These are phyloP conservation scores for Plasmodium gallinaceum DNA, from an alignment of 169 alveolate genomes.

Conservation along the genomic window DNA sequence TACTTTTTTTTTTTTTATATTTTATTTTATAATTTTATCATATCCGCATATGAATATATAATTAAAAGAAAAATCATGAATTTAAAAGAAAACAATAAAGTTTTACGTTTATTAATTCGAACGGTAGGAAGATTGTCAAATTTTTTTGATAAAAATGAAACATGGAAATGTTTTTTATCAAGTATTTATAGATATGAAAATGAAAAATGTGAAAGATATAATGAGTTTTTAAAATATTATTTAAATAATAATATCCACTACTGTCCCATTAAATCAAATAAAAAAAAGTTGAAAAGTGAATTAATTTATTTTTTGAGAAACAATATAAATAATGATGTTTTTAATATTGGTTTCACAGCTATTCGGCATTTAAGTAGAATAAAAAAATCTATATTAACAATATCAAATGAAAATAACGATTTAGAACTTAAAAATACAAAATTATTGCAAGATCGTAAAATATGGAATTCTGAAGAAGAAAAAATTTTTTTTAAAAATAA, in stretches of 20 bases:
- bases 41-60: neutral
- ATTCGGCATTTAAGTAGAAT: conserved; percentile 51
- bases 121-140: conserved; percentile 25
- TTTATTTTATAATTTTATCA: neutral
- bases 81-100: conserved; percentile 19
- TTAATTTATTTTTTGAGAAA: conserved; percentile 31
- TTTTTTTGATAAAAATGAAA: conserved; percentile 42
- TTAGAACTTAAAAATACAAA: neutral
- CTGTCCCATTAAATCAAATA: conserved; percentile 59
- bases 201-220: conserved; percentile 51
- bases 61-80: conserved; percentile 7
- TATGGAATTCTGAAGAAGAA: conserved; percentile 40
- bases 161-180: conserved; percentile 63
- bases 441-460: neutral
- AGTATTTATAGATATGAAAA: conserved; percentile 54
- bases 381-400: neutral
- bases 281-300: conserved; percentile 51
- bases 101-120: conserved; percentile 34
- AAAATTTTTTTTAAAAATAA: conserved; percentile 25
- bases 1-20: neutral
- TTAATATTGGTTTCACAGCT: conserved; percentile 61
- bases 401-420: neutral
- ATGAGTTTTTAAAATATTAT: conserved; percentile 27
- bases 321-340: conserved; percentile 26
- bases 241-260: conserved; percentile 32